Base-by-base conservation (phyloP, 345 rosid species). In the Dipteronia dyeriana region DNA sequence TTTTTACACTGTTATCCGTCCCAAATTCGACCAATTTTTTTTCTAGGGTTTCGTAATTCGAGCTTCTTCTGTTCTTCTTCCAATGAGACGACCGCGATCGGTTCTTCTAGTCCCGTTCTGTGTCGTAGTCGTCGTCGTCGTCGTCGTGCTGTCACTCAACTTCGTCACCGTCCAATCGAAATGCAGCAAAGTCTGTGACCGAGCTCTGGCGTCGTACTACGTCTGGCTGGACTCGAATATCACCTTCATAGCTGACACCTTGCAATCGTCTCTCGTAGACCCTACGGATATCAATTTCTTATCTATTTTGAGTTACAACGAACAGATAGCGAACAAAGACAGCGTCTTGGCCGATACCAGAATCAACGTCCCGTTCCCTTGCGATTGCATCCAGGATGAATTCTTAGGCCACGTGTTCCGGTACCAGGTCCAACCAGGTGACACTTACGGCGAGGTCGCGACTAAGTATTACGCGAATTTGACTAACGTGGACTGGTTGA, bases 181-280 rank as follows among this genome's bases (percentile, higher is more conserved):
- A 41, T 91, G 97, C 82, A 62, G 4, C n/a, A 69, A 1, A 70
- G 79, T 80, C 54, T 90, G 92, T 78, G 84, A 73, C 75, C 13
- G 75, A 26, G 93, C 92, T 62, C 51, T 90, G 3, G 96, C 93
- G 34, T 91, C 93, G 12, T 96, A 87, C 90, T 92, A 87, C 83
- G 53, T 89, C n/a, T 83, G 82, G 79, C 2, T 6, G 47, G 85
- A 66, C 0, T 0, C 88, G 12, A 84, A 49, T 53, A 87, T 94
- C 80, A 68, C 91, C 41, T 62, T 54, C 84, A 84, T 96, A 66
- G 81, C 89, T 69, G 9, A 29, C 5, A 53, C 78, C 43, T 68
- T 96, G 57, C 14, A 70, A 13, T 86, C 89, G 1, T 0, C 66
- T 16, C 0, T 59, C 19, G 68, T 74, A 14, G 6, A 78, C 76